These are phyloP conservation scores for Erodium chrysanthum DNA, from an alignment of 441 rosid genomes.

Conservation along the genomic window DNA sequence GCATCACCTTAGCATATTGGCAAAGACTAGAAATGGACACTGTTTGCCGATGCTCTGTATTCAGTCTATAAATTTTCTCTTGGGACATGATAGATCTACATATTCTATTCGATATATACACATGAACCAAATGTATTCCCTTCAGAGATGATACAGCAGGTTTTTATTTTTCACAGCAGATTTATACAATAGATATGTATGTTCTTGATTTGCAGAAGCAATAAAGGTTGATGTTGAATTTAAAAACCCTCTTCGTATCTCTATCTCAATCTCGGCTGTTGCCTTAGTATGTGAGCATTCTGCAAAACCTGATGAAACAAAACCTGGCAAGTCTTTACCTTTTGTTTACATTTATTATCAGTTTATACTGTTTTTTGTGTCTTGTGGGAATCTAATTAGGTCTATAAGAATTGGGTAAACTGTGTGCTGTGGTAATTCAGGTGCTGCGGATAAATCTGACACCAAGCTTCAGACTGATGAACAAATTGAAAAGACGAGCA, in stretches of 20 bases:
- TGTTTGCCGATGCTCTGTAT: not conserved
- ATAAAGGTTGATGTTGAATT: conserved; percentile 66
- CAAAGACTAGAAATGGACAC: not conserved
- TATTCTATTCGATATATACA: not conserved
- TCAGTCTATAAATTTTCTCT: not conserved
- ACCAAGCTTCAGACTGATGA: conserved; percentile 36
- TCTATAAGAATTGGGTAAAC: conserved; percentile 12
- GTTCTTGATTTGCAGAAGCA: conserved; percentile 51
- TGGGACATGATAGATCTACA: not conserved
- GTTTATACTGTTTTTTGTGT: conserved; percentile 4
- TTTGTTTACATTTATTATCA: conserved; percentile 14
- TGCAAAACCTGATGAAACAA: conserved; percentile 44
- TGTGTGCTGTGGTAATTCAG: conserved; percentile 28
- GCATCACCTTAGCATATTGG: conserved; percentile 1
- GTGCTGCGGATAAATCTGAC: conserved; percentile 33
- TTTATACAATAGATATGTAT: not conserved
- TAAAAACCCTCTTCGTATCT: conserved; percentile 67
- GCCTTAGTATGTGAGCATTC: conserved; percentile 74
- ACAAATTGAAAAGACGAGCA: conserved; percentile 28
- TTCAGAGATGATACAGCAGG: conserved; percentile 5
- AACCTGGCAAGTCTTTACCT: conserved; percentile 44
- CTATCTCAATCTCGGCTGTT: conserved; percentile 58
- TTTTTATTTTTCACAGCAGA: conserved; percentile 1
- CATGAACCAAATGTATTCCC: not conserved
- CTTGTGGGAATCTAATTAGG: not conserved